These are phyloP conservation scores for Brassica juncea DNA, from an alignment of 345 rosid species.

Conservation along the genomic window DNA sequence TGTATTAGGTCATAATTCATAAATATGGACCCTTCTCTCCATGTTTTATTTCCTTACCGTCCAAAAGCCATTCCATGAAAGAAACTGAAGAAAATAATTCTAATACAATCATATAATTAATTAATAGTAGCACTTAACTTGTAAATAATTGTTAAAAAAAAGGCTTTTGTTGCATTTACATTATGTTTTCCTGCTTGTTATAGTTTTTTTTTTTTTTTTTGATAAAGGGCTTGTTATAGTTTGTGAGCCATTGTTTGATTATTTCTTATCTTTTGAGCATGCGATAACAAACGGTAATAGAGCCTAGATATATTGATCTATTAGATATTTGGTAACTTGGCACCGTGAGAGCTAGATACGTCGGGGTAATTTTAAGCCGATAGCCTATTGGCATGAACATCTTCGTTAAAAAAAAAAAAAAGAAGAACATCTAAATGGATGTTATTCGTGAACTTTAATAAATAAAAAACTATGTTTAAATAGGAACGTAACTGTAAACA, in stretches of 20 bases:
- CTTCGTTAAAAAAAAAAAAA: no score
- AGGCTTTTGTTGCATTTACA: background rate
- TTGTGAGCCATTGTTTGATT: background rate
- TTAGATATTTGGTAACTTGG: background rate
- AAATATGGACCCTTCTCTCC: conserved; percentile 37
- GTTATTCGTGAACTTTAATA: background rate
- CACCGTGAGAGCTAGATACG: background rate
- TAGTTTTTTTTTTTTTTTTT: no score
- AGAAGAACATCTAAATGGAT: background rate
- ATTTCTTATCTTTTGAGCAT: background rate
- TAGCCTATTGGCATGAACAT: background rate
- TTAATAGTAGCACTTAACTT: background rate
- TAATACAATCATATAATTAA: background rate
- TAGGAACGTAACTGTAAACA: conserved; percentile 1
- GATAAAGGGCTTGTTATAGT: background rate
- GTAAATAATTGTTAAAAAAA: background rate
- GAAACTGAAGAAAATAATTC: background rate
- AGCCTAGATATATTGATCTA: background rate
- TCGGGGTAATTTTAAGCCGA: background rate
- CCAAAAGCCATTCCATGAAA: conserved; percentile 29
- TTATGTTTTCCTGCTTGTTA: background rate
- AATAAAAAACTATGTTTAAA: background rate
- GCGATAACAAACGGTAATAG: background rate
- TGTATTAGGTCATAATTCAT: conserved; percentile 31
- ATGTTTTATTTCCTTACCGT: conserved; percentile 22